A percentile compares a stretch with the other conserved stretches of the same genome.
phyloP scores from a whole-genome alignment of 1,139 yeast species.

The Candida sanyaensis region DNA sequence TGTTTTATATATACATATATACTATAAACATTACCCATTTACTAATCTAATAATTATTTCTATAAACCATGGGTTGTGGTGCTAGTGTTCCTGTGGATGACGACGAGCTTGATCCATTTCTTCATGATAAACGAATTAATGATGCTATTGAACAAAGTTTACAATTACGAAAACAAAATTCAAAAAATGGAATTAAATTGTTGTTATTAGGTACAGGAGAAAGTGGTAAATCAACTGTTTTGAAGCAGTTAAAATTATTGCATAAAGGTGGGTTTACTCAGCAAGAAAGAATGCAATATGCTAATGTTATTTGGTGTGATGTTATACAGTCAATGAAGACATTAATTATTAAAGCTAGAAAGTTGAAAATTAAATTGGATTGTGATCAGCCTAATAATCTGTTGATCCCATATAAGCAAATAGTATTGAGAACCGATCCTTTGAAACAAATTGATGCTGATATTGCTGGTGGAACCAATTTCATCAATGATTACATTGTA shows the following conservation, averaged over 20 bases:
- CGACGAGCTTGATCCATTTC: conserved; percentile 51
- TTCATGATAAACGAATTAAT: conserved; percentile 53
- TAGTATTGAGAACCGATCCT: conserved; percentile 57
- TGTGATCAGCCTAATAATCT: conserved; percentile 57
- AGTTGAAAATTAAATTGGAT: conserved; percentile 56
- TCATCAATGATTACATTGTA: conserved; percentile 63
- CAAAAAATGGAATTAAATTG: conserved; percentile 56
- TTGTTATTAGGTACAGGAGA: conserved; percentile 92
- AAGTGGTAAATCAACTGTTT: conserved; percentile 93
- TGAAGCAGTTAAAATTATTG: conserved; percentile 83
- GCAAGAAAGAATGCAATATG: conserved; percentile 77
- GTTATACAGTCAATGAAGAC: conserved; percentile 87
- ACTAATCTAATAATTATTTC: neutral
- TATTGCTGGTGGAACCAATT: conserved; percentile 68
- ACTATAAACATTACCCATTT: neutral
- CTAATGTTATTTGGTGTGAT: conserved; percentile 95
- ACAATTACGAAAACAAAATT: conserved; percentile 52
- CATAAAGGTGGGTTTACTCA: conserved; percentile 86
- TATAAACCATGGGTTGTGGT: conserved; percentile 62
- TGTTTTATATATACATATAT: neutral
- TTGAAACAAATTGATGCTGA: conserved; percentile 63
- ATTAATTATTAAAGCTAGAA: conserved; percentile 71
- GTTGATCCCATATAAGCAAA: conserved; percentile 47
- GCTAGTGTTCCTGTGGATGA: conserved; percentile 53
- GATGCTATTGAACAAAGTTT: conserved; percentile 71